These are phyloP conservation scores for Rhizomucor pusillus DNA, from an alignment of 371 early-diverging fungal species.

Conservation along the genomic window DNA sequence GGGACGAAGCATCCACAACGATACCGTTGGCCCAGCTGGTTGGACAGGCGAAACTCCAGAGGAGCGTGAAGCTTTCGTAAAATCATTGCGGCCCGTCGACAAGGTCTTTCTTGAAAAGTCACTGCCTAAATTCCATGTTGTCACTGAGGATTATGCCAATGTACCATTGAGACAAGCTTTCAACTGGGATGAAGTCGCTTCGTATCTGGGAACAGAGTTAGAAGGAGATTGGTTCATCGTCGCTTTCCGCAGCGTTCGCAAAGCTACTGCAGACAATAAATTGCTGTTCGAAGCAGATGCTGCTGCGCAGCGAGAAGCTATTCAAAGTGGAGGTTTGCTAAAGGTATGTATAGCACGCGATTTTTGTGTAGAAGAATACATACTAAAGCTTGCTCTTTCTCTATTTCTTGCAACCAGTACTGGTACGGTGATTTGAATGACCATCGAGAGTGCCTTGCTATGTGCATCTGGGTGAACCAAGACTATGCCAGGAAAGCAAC, in stretches of 20 bases:
- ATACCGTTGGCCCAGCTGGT: constrained; percentile 21
- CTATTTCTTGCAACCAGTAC: constrained; percentile 32
- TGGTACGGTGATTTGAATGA: constrained; percentile 52
- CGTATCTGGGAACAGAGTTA: constrained; percentile 11
- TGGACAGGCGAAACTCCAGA: constrained; percentile 13
- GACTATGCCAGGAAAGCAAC: constrained; percentile 45
- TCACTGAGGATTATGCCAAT: constrained; percentile 25
- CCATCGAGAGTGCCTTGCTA: constrained; percentile 46
- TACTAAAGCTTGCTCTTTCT: too few species aligned
- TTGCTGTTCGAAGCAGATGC: constrained; percentile 43
- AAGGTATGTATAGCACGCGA: constrained; percentile 35
- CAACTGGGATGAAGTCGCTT: constrained; percentile 32
- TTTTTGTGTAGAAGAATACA: too few species aligned
- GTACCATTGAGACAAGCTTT: constrained; percentile 18
- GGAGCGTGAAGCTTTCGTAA: constrained; percentile 8
- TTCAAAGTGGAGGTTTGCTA: constrained; percentile 44
- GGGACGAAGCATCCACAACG: constrained; percentile 24
- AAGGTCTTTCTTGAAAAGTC: constrained; percentile 18
- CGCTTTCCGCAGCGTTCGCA: constrained; percentile 45
- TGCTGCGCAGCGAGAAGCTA: constrained; percentile 45
- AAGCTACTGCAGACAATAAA: constrained; percentile 28
- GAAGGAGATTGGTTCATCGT: constrained; percentile 46
- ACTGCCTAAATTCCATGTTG: constrained; percentile 20
- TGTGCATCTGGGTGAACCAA: constrained; percentile 49
- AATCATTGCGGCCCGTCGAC: constrained; percentile 24